Conservation (phyloP, 2,329 filamentous ascomycete species). For the Neocatenulostroma microsporum region DNA sequence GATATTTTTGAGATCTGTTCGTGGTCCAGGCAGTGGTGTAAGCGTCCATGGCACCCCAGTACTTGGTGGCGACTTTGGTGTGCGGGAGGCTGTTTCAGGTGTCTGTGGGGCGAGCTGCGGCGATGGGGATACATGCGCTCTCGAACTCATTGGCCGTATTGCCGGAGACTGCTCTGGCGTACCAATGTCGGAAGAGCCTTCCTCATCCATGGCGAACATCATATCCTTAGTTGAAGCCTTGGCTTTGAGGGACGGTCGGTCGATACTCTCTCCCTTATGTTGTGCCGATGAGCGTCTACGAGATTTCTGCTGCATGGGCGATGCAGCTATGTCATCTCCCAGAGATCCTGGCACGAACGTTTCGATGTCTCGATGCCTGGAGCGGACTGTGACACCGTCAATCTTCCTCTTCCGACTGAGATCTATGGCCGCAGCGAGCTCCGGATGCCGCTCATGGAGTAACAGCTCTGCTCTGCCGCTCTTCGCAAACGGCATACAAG, state of each 20-base stretch:
- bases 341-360: constrained; percentile 53
- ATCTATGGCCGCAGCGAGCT: constrained; percentile 56
- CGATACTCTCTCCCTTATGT: constrained; percentile 27
- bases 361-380: constrained; percentile 58
- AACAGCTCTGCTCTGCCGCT: constrained; percentile 63
- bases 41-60: constrained; percentile 45
- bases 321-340: constrained; percentile 50
- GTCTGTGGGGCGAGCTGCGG: constrained; percentile 22
- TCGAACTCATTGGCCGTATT: constrained; percentile 27
- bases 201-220: constrained; percentile 93
- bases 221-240: constrained; percentile 66
- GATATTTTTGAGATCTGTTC: constrained; percentile 68
- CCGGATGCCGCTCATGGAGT: constrained; percentile 57
- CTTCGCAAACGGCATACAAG: constrained; percentile 66
- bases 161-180: constrained; percentile 21
- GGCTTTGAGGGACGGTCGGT: constrained; percentile 58
- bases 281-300: constrained; percentile 34
- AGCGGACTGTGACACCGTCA: constrained; percentile 66
- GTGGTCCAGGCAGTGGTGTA: constrained; percentile 49
- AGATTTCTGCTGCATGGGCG: constrained; percentile 39
- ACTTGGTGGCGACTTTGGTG: constrained; percentile 27
- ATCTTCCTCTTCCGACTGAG: constrained; percentile 63
- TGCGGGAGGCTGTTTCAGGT: constrained; percentile 21
- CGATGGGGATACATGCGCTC: constrained; percentile 31
- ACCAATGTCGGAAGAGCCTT: constrained; percentile 35